Evolutionary conservation across 2,329 filamentous ascomycete genomes (phyloP).

Genomic region (Atkinsonella hypoxylon): DNA sequence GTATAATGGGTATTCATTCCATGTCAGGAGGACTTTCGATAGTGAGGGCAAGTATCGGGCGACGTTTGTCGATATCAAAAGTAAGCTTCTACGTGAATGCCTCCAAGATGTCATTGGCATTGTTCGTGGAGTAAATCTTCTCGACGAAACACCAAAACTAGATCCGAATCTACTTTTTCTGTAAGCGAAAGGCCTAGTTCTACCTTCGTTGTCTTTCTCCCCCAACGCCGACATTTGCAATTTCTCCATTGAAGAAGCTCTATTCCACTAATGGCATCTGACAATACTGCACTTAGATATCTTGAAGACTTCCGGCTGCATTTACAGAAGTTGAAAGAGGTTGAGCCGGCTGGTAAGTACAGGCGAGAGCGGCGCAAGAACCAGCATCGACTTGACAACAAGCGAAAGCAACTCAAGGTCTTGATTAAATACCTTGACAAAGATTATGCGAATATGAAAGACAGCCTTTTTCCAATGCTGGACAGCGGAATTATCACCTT

Average conservation of each 20-base stretch:
- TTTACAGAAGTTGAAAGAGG: constrained; percentile 52
- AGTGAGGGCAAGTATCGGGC: constrained; percentile 67
- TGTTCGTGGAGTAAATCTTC: constrained; percentile 51
- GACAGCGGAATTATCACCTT: constrained; percentile 79
- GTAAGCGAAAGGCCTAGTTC: constrained; percentile 20
- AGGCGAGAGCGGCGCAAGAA: constrained; percentile 51
- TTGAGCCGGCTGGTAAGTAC: constrained; percentile 32
- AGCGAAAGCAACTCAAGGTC: constrained; percentile 56
- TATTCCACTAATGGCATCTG: too few relatives aligned
- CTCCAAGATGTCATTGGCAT: constrained; percentile 28
- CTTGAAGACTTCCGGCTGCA: constrained; percentile 61
- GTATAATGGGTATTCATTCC: constrained; percentile 73
- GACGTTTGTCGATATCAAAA: constrained; percentile 76
- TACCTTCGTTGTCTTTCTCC: neutral
- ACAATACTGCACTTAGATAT: constrained; percentile 32
- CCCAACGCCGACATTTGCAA: neutral
- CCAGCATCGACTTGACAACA: constrained; percentile 43
- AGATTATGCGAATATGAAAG: constrained; percentile 69
- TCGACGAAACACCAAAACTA: constrained; percentile 65
- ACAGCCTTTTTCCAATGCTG: constrained; percentile 66
- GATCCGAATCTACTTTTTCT: constrained; percentile 62
- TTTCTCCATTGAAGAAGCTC: neutral
- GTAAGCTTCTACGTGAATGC: constrained; percentile 61
- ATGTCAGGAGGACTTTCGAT: constrained; percentile 71
- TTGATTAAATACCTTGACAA: constrained; percentile 67